Conservation (phyloP, 345 rosid genomes). For the Camelina hispida region DNA sequence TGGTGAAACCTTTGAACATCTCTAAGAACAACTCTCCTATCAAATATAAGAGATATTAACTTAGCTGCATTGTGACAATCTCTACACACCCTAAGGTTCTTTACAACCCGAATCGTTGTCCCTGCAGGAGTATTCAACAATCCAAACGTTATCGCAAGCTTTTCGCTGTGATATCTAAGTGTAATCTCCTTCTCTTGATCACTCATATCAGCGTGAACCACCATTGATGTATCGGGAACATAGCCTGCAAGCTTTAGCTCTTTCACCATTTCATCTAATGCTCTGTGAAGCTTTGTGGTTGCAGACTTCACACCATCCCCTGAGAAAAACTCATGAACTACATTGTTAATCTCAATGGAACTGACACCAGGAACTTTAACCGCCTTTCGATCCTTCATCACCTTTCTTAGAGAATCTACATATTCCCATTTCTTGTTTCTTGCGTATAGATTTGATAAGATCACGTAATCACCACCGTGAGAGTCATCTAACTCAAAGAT, state of each 20-base stretch:
- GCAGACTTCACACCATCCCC: slow-evolving; percentile 70
- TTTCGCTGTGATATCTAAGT: slow-evolving; percentile 87
- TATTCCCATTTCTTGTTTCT: slow-evolving; percentile 72
- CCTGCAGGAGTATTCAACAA: slow-evolving; percentile 77
- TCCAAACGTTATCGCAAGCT: slow-evolving; percentile 78
- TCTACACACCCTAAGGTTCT: slow-evolving; percentile 83
- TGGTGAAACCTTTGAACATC: slow-evolving; percentile 95
- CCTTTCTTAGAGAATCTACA: slow-evolving; percentile 61
- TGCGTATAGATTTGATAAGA: slow-evolving; percentile 76
- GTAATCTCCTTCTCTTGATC: slow-evolving; percentile 69
- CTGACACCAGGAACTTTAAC: slow-evolving; percentile 88
- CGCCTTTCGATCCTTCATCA: slow-evolving; percentile 63
- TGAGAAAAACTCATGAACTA: slow-evolving; percentile 79
- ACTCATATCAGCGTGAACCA: slow-evolving; percentile 65
- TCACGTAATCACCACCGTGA: slow-evolving; percentile 86
- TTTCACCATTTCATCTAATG: slow-evolving; percentile 63
- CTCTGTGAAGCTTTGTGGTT: slow-evolving; percentile 54
- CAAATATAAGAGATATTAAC: slow-evolving; percentile 63
- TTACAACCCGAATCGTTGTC: slow-evolving; percentile 70
- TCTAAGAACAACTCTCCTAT: slow-evolving; percentile 76
- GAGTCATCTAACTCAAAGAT: slow-evolving; percentile 69
- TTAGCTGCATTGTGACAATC: slow-evolving; percentile 92
- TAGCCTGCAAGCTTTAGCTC: slow-evolving; percentile 83
- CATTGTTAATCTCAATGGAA: slow-evolving; percentile 70
- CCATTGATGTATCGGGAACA: slow-evolving; percentile 71